Conservation (phyloP, 1,139 yeast species). For the Zygoascus sp. region DNA sequence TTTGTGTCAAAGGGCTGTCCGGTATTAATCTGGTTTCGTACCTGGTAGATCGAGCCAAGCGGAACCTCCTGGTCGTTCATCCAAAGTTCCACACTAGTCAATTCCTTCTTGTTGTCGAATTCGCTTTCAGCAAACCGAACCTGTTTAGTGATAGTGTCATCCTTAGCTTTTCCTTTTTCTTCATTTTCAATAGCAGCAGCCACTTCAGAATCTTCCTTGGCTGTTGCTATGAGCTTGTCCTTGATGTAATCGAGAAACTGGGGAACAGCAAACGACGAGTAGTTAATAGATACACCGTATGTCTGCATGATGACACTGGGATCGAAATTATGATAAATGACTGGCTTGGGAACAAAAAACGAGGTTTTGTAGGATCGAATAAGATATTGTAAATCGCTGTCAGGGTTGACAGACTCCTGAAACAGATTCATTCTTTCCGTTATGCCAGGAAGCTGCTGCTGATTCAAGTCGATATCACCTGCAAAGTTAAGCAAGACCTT, state of each 20-base stretch:
- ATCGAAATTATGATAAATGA: conserved; percentile 64
- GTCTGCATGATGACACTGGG: conserved; percentile 57
- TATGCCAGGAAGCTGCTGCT: conserved; percentile 34
- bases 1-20: conserved; percentile 37
- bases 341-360: conserved; percentile 62
- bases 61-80: conserved; percentile 23
- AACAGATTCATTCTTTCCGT: conserved; percentile 48
- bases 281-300: conserved; percentile 72
- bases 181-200: too few species aligned
- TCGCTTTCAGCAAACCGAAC: conserved; percentile 7
- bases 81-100: conserved; percentile 43
- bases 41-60: conserved; percentile 57
- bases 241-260: conserved; percentile 60
- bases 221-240: conserved; percentile 40
- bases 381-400: conserved; percentile 54
- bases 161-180: conserved; percentile 1
- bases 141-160: neutral
- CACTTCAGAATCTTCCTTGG: conserved; percentile 44
- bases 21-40: conserved; percentile 58
- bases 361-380: conserved; percentile 66
- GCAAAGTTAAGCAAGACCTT: conserved; percentile 64
- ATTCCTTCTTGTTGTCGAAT: conserved; percentile 24
- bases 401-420: conserved; percentile 60
- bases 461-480: conserved; percentile 45
- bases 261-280: conserved; percentile 63